phyloP scores from a whole-genome alignment of 306 rosid species.

The Cicer cuneatum region DNA sequence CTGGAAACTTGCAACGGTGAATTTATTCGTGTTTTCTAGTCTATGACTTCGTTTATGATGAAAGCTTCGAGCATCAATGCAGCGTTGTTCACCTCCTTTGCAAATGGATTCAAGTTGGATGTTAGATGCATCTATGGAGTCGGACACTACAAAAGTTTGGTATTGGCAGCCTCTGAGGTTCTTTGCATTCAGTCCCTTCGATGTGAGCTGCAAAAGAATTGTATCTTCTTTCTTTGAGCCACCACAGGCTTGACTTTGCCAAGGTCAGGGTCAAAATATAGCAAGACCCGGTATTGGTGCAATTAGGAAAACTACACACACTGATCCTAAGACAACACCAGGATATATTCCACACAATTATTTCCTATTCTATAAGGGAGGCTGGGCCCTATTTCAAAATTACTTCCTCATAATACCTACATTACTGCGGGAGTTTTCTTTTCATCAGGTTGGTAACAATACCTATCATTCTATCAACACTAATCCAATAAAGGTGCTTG shows the following conservation, averaged over 20 bases:
- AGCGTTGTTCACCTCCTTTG: neutral
- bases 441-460: neutral
- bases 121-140: neutral
- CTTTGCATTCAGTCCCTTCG: neutral
- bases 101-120: neutral
- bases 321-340: neutral
- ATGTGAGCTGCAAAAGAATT: neutral
- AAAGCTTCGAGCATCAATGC: neutral
- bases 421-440: no score
- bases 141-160: neutral
- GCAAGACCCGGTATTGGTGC: neutral
- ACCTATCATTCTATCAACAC: neutral
- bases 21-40: neutral
- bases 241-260: neutral
- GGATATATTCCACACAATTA: neutral
- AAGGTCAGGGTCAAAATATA: neutral
- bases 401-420: no score
- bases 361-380: neutral
- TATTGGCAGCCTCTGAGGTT: neutral
- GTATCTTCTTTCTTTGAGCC: slow-evolving; percentile 4
- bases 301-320: neutral
- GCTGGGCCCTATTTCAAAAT: no score
- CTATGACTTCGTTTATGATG: neutral
- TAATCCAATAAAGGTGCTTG: neutral
- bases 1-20: neutral